Base-by-base conservation (phyloP, 495 filamentous ascomycete species). In the Viridothelium virens region DNA sequence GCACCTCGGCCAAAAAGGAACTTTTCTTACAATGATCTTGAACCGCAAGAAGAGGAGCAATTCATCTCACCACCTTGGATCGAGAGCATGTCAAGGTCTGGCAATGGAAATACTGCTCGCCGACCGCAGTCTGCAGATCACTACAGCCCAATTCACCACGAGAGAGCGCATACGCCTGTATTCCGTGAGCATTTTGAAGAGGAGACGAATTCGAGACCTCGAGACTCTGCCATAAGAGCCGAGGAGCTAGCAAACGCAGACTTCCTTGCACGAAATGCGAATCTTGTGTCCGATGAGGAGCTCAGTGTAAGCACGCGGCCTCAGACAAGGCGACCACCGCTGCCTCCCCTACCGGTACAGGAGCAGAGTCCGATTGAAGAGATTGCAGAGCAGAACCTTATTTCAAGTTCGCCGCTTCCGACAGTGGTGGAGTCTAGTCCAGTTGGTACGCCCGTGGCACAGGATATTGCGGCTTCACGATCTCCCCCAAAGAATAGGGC, bases 111-210 rank as follows among this genome's bases (percentile, higher is more conserved):
- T 65, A n/a, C 3, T 14, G 4, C 53, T 59, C 53, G 31, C 36
- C 53, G 53, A 36, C 53, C 53, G 1, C n/a, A n/a, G 18, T 59
- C 53, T 33, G 53, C 53, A 59, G 53, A 59, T 36, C 31, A 31
- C 31, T 59, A 59, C 53, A 59, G 53, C 31, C 53, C 53, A 59
- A 31, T 36, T 10, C 10, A 14, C 18, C 53, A 59, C 31, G 53
- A 67, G 44, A 79, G 74, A 62, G 77, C 83, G 71, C 82, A 87
- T 73, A 86, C 85, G 0, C 87, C 87, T 2, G 79, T 86, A 0
- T 89, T 89, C 68, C 83, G 79, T 64, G 87, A 89, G 70, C 83
- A 89, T 71, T 89, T 89, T 66, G 86, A 87, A 63, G 86, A 89
- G 50, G 81, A 86, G 53, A 66, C 47, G 14, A 65, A 67, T 9